A percentile compares a stretch with the other conserved stretches of the same genome.
phyloP scores from a whole-genome alignment of 2,329 filamentous ascomycete species.

The Dactylellina parvicollis region DNA sequence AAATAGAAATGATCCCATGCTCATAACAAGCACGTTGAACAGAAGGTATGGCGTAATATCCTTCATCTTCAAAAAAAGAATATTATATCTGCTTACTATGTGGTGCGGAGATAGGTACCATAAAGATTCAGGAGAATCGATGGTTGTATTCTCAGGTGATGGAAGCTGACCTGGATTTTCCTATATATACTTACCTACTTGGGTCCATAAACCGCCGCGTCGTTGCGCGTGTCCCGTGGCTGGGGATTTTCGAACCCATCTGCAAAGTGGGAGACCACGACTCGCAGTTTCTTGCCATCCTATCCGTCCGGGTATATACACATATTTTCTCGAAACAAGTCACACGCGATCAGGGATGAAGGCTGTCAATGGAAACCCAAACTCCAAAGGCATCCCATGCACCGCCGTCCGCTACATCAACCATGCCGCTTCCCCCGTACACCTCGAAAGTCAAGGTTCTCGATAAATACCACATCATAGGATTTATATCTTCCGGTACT shows the following conservation, averaged over 20 bases:
- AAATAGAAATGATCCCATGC: constrained; percentile 89
- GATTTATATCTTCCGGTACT: constrained; percentile 97
- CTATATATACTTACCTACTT: no score
- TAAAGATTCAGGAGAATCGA: not conserved
- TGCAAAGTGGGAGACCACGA: no score
- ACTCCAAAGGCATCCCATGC: constrained; percentile 8
- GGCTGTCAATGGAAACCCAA: constrained; percentile 37
- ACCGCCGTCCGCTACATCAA: constrained; percentile 10
- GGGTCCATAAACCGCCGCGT: no score
- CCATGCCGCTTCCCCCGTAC: constrained; percentile 62
- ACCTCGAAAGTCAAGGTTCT: constrained; percentile 85
- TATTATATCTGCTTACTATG: not conserved
- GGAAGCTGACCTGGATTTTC: no score
- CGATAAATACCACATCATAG: constrained; percentile 94
- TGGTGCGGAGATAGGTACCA: no score
- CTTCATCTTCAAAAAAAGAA: constrained; percentile 36
- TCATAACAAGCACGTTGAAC: constrained; percentile 78
- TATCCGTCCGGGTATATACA: no score
- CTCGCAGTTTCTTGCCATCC: no score
- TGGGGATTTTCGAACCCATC: no score
- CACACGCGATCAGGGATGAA: constrained; percentile 19
- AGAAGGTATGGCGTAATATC: constrained; percentile 78
- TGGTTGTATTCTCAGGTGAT: no score
- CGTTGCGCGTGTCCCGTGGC: no score
- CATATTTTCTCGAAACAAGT: not conserved